Conservation (phyloP, 1,139 yeast genomes). For the Barnettozyma hawaiiensis region DNA sequence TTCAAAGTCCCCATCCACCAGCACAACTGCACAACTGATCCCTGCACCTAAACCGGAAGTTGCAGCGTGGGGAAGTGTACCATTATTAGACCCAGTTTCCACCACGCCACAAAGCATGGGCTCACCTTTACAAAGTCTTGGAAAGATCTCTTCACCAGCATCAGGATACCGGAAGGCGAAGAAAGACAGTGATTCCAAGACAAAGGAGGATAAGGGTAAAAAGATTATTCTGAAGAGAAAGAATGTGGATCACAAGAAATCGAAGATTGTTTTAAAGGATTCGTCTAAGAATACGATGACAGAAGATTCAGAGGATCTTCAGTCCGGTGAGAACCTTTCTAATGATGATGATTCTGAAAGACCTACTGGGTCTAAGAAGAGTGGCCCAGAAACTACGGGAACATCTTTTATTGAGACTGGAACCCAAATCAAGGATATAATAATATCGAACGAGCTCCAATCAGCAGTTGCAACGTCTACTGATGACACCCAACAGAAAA, state of each 20-base stretch:
- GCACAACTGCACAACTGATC: constrained; percentile 4
- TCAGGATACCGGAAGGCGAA: constrained; percentile 6
- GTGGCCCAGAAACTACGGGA: not conserved
- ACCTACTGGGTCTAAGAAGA: not conserved
- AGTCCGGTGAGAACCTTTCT: not conserved
- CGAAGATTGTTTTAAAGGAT: constrained; percentile 10
- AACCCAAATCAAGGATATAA: not conserved
- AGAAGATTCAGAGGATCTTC: not conserved
- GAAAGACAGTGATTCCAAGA: constrained; percentile 2
- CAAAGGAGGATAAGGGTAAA: constrained; percentile 10
- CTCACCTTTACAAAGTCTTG: constrained; percentile 6
- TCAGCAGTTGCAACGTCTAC: not conserved
- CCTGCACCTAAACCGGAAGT: constrained; percentile 19
- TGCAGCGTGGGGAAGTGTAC: constrained; percentile 17
- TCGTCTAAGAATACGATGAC: not conserved
- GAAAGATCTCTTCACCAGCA: constrained; percentile 5
- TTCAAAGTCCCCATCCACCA: constrained; percentile 1
- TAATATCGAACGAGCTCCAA: not conserved
- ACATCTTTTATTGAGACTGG: not conserved
- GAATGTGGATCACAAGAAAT: constrained; percentile 18
- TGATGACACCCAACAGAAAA: not conserved
- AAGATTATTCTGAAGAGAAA: constrained; percentile 20
- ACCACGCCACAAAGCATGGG: constrained; percentile 12
- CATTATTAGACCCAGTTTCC: constrained; percentile 2
- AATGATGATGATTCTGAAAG: not conserved